A percentile compares a stretch with the other conserved stretches of the same genome.
Evolutionary conservation across 1,284 basidiomycete genomes (phyloP).

Genomic region (Exobasidium cylindrosporum): DNA sequence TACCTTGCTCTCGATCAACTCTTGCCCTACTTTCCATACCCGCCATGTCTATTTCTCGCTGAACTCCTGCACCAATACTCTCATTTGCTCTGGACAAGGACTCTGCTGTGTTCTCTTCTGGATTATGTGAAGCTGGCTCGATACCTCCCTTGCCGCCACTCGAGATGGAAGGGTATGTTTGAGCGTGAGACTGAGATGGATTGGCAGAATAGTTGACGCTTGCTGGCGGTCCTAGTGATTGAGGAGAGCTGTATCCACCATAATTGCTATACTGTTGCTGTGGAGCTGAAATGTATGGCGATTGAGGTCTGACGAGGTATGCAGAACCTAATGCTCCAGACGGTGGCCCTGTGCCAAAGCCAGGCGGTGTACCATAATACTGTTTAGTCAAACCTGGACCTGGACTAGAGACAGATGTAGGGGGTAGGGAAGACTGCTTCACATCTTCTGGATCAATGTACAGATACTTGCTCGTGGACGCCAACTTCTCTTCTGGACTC

Average conservation of each 20-base stretch:
- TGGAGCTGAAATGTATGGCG: neutral
- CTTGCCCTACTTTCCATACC: conserved; percentile 2
- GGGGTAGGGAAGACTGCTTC: neutral
- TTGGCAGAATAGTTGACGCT: conserved; percentile 1
- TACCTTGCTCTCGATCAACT: conserved; percentile 3
- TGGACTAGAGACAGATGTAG: neutral
- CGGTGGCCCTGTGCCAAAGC: neutral
- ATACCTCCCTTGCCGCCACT: neutral
- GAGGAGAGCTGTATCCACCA: neutral
- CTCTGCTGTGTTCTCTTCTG: conserved; percentile 19
- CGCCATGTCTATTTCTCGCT: conserved; percentile 6
- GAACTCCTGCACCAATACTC: neutral
- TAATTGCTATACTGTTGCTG: neutral
- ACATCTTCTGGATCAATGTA: conserved; percentile 22
- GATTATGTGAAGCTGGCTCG: conserved; percentile 10
- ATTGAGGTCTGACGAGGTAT: neutral
- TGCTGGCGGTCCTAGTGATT: neutral
- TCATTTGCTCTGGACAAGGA: conserved; percentile 14
- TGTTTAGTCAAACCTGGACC: neutral
- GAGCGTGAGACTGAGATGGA: conserved; percentile 9
- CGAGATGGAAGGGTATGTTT: conserved; percentile 16
- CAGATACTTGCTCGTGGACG: conserved; percentile 17
- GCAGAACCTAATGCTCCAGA: neutral
- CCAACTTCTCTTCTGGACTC: conserved; percentile 35
- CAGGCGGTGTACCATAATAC: conserved; percentile 7